These are phyloP conservation scores for Neonectria coccinea DNA, from an alignment of 2,329 filamentous ascomycete species.

Conservation along the genomic window DNA sequence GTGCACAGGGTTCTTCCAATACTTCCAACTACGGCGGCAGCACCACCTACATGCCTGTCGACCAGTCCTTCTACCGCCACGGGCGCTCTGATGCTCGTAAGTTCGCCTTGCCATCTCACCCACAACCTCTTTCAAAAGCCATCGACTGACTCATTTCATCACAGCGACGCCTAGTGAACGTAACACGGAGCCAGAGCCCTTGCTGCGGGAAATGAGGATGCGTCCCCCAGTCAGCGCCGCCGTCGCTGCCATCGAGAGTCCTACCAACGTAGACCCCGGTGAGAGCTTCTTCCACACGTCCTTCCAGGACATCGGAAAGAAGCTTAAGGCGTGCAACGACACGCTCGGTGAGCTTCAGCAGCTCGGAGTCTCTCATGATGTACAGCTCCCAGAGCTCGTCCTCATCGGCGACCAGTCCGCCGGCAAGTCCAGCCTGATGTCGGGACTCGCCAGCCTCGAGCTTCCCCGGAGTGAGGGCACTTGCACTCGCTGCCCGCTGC, in stretches of 20 bases:
- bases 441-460: slow-evolving; percentile 75
- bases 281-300: slow-evolving; percentile 58
- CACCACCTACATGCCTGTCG: slow-evolving; percentile 28
- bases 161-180: slow-evolving; percentile 54
- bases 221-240: slow-evolving; percentile 36
- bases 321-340: slow-evolving; percentile 73
- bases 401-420: slow-evolving; percentile 88
- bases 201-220: slow-evolving; percentile 54
- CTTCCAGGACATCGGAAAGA: slow-evolving; percentile 68
- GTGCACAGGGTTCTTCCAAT: slow-evolving; percentile 31
- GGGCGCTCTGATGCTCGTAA: slow-evolving; percentile 55
- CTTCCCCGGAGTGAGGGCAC: slow-evolving; percentile 78
- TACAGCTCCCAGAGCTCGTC: slow-evolving; percentile 81
- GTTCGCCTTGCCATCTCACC: slow-evolving; percentile 31
- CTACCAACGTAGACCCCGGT: slow-evolving; percentile 40
- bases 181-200: slow-evolving; percentile 51
- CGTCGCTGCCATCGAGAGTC: slow-evolving; percentile 30
- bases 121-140: neutral
- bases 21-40: slow-evolving; percentile 38
- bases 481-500: slow-evolving; percentile 84
- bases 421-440: slow-evolving; percentile 80
- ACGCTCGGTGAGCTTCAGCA: slow-evolving; percentile 76
- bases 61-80: slow-evolving; percentile 43
- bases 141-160: slow-evolving; percentile 25
- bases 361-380: slow-evolving; percentile 77